Conservation (phyloP, 331 rosid species). For the Saraca asoca region DNA sequence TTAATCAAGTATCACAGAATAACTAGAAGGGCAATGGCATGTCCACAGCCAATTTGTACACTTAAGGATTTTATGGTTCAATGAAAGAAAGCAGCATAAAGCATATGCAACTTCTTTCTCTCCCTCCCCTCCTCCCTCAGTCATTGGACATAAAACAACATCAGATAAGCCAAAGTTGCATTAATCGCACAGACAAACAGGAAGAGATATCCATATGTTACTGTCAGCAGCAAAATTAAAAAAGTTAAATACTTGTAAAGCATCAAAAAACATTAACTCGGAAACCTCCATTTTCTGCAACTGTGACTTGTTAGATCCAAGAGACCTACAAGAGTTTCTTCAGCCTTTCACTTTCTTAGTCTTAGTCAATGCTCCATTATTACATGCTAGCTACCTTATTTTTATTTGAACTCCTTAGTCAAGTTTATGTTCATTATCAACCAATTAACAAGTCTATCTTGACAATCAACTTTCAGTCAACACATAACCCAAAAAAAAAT, state of each 20-base stretch:
- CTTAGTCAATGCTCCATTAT: too few relatives aligned
- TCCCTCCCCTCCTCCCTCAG: background rate
- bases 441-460: too few relatives aligned
- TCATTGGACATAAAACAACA: background rate
- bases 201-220: background rate
- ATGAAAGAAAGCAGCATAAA: conserved; percentile 11
- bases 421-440: too few relatives aligned
- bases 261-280: too few relatives aligned
- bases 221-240: background rate
- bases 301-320: too few relatives aligned
- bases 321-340: too few relatives aligned
- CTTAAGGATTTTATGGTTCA: background rate
- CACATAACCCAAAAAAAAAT: too few relatives aligned
- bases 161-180: background rate
- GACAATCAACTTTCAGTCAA: too few relatives aligned
- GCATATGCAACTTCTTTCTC: background rate
- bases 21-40: background rate
- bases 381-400: too few relatives aligned
- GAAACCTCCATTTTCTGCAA: too few relatives aligned
- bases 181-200: background rate
- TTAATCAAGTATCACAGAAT: conserved; percentile 7
- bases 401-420: too few relatives aligned
- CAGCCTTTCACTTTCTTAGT: too few relatives aligned
- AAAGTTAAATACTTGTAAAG: background rate
- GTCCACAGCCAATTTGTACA: conserved; percentile 6